Evolutionary conservation across 1,284 basidiomycete genomes (phyloP), one percentile per base, ranked within the genome.

Genomic region (Trichosporon asahii): DNA sequence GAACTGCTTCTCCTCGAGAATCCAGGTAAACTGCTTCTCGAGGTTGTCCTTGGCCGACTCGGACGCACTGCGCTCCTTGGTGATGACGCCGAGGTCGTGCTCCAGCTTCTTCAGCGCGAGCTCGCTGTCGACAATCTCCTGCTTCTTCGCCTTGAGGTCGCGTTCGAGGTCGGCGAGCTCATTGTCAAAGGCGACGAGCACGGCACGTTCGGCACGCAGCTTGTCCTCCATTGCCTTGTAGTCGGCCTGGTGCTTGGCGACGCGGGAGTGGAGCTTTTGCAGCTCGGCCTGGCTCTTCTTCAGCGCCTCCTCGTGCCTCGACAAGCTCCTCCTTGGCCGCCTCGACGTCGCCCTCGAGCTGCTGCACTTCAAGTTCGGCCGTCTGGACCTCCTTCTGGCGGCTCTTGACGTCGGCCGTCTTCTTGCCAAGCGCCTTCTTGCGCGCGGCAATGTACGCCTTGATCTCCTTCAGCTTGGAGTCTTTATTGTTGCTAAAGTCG

Each of bases 401-500:
- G 21, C 88, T 88, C 85, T 98, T 98, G 74, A 98, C 89, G 29
- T 86, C 85, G 0, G 90, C 89, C 1, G 90, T 87, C 79, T 94
- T 90, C 83, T 94, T 93, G 78, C 91, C 90, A 11, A 96, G 85
- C 6, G 88, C 88, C 18, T 88, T 86, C 83, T 96, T 97, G 83
- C 93, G 91, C 78, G 88, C 90, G 15, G 87, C 86, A 73, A 98
- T 94, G 70, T 90, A 89, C 25, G 87, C 93, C 86, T 95, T 96
- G 76, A 99, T 89, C 82, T 98, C 91, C 53, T 92, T 92, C 68
- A 95, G 91, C 85, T 99, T 99, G 64, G 93, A 93, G 69, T 98
- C 96, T 82, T 98, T 97, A 86, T 99, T 95, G 82, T 94, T 91
- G 85, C 97, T 95, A 85, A 99, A 98, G 85, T 99, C 97, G 67